A percentile compares a stretch with the other conserved stretches of the same genome.
Conservation (phyloP, 2,329 filamentous ascomycete species). For the Apiospora koreana region DNA sequence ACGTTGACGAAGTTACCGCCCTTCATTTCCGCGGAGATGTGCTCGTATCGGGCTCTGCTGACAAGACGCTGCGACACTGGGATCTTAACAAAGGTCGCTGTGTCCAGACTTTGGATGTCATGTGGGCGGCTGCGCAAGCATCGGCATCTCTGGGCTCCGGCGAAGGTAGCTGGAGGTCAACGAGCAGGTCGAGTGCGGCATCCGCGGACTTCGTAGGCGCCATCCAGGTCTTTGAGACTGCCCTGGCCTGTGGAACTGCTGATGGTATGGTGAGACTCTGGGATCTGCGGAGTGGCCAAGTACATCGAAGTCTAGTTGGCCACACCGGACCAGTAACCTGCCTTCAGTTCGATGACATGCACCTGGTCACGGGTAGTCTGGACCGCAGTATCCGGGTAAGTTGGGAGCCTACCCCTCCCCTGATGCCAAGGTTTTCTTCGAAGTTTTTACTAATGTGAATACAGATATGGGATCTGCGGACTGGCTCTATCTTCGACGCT, state of each 20-base stretch:
- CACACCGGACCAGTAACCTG: constrained; percentile 94
- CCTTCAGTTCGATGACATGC: constrained; percentile 93
- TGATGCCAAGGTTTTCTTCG: not conserved
- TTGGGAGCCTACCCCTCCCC: not conserved
- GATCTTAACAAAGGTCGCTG: constrained; percentile 96
- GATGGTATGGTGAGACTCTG: constrained; percentile 96
- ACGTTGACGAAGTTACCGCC: constrained; percentile 92
- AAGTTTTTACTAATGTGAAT: constrained; percentile 4
- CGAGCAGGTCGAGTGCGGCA: constrained; percentile 63
- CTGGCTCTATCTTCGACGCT: constrained; percentile 91
- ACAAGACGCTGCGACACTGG: constrained; percentile 98
- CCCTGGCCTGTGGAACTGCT: constrained; percentile 91
- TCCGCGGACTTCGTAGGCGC: constrained; percentile 92
- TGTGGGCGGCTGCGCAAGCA: constrained; percentile 95
- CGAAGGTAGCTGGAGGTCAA: constrained; percentile 71
- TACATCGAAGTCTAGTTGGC: constrained; percentile 93
- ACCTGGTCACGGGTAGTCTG: constrained; percentile 88
- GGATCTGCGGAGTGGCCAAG: constrained; percentile 95
- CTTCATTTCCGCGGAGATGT: constrained; percentile 88
- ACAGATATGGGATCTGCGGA: constrained; percentile 99
- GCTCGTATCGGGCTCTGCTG: constrained; percentile 90
- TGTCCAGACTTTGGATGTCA: constrained; percentile 94
- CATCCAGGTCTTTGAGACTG: constrained; percentile 93
- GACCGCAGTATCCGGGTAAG: constrained; percentile 93
- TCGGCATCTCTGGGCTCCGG: constrained; percentile 66